Base-by-base conservation (phyloP, 805 yeast species). In the Saturnispora halmiae region DNA sequence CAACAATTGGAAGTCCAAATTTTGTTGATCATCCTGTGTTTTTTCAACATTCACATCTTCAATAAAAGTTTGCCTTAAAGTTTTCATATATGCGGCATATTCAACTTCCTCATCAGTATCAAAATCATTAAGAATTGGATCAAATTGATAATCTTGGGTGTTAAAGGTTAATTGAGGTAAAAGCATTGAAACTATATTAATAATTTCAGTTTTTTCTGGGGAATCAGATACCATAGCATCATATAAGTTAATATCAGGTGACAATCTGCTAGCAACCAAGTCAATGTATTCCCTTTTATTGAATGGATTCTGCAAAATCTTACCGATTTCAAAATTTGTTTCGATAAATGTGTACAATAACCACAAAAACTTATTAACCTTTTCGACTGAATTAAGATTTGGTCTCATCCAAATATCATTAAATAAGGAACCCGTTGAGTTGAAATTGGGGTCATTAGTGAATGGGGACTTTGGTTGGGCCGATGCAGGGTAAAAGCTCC, bases 311-410 rank as follows among this genome's bases (percentile, higher is more conserved):
- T 29, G 16, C 27, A 51, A 31, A 22, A 61, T 51, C 42, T 72
- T 73, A 21, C 69, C 77, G 1, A 67, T 63, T 1, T 70, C 56
- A 46, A 83, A 66, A 44, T 73, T 70, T 0, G 95, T 82, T 54
- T 90, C 96, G 47, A 82, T 63, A 52, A 81, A 84, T 2, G 84
- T 72, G 50, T 85, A 88, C 32, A 85, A 53, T 28, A 90, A 62
- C 96, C 96, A 90, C 45, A 90, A 59, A 47, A 90, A 78, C 29
- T 92, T 68, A 40, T 70, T 63, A 2, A 85, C 85, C 46, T 95
- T 71, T 43, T 76, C 77, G 20, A 55, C 57, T 3, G 95, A 83
- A 41, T 77, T 72, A 31, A 76, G 70, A 3, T 66, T 63, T 2
- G 77, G 60, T 48, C 77, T 73, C 58, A 84, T 70, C 58, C 90